Conservation (phyloP, 2,329 filamentous ascomycete species). For the Diaporthe citri region DNA sequence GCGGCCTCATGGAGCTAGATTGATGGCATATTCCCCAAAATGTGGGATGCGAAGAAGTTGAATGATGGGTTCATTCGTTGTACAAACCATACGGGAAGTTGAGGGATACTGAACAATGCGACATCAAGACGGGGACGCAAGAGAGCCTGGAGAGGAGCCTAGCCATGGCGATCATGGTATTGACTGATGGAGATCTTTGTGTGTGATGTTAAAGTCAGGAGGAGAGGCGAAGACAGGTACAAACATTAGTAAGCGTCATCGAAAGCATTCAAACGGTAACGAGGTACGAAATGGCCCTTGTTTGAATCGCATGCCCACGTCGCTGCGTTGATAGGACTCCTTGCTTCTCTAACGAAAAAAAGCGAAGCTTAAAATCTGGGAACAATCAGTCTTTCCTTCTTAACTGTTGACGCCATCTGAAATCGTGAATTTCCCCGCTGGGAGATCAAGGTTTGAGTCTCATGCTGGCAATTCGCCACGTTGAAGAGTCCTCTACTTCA, state of each 20-base stretch:
- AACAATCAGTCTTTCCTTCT: background rate
- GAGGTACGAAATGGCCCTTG: background rate
- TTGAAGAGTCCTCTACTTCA: conserved; percentile 4
- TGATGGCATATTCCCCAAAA: background rate
- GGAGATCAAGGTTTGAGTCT: background rate
- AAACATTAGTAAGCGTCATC: background rate
- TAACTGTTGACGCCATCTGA: background rate
- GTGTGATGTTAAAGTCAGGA: background rate
- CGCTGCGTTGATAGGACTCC: background rate
- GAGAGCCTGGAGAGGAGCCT: too few species aligned
- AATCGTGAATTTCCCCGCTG: background rate
- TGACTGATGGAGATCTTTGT: background rate
- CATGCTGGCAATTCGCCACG: conserved; percentile 3
- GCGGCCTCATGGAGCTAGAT: too few species aligned
- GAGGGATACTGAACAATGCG: too few species aligned
- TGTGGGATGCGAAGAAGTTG: too few species aligned
- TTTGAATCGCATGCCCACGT: background rate
- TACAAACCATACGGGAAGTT: background rate
- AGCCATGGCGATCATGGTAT: too few species aligned
- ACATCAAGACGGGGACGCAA: background rate
- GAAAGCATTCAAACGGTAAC: background rate
- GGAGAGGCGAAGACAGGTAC: background rate
- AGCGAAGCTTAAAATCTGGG: background rate
- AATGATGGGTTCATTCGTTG: too few species aligned
- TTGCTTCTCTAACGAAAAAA: background rate